These are phyloP conservation scores for Danielia reshetovae DNA, from an alignment of 805 yeast species.

Conservation along the genomic window DNA sequence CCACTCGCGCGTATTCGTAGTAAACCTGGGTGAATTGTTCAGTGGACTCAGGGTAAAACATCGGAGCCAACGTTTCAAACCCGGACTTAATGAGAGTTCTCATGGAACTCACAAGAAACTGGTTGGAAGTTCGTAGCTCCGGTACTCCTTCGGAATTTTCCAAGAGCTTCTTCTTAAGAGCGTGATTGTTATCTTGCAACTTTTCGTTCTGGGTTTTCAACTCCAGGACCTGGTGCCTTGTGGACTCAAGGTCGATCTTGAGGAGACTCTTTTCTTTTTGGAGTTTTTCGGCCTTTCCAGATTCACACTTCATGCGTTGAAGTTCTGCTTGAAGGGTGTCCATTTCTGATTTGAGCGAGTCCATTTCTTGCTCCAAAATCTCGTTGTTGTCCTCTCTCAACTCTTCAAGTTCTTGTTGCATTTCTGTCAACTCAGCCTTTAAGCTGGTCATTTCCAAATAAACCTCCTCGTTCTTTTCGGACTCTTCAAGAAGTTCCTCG, in stretches of 20 bases:
- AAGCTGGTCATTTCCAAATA: too few species aligned
- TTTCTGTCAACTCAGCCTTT: too few species aligned
- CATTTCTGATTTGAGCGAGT: too few species aligned
- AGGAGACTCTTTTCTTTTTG: neutral
- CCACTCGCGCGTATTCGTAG: slow-evolving; percentile 5
- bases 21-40: slow-evolving; percentile 8
- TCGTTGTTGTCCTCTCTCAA: neutral
- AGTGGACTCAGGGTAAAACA: slow-evolving; percentile 11
- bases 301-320: too few species aligned
- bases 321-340: too few species aligned
- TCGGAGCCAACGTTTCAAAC: slow-evolving; percentile 9
- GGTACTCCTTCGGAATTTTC: too few species aligned
- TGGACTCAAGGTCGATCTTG: too few species aligned
- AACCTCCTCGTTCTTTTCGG: too few species aligned
- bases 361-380: neutral
- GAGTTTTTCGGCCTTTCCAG: neutral
- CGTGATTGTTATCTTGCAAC: neutral
- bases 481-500: too few species aligned
- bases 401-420: neutral
- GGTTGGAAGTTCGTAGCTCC: slow-evolving; percentile 7
- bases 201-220: neutral
- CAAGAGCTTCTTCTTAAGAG: neutral
- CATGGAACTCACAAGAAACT: slow-evolving; percentile 6
- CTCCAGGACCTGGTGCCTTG: neutral
- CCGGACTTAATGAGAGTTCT: slow-evolving; percentile 7